A percentile compares a stretch with the other conserved stretches of the same genome.
phyloP scores from a whole-genome alignment of 1,284 basidiomycete species.

The Ganoderma lucidum region DNA sequence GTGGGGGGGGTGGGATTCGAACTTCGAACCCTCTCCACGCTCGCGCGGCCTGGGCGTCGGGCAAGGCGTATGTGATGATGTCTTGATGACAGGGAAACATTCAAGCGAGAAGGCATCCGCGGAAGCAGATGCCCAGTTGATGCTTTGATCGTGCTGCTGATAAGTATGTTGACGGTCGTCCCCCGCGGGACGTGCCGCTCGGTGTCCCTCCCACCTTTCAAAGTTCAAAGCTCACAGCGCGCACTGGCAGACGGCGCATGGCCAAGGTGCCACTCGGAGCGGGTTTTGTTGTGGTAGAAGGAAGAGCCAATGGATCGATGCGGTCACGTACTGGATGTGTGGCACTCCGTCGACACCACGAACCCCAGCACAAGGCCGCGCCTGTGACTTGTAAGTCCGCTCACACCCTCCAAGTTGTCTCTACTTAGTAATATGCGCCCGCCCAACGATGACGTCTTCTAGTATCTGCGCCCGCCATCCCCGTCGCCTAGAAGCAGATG shows the following conservation, averaged over 20 bases:
- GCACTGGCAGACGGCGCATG: background rate
- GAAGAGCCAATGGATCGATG: background rate
- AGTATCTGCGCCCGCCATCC: background rate
- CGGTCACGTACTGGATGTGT: background rate
- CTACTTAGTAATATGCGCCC: background rate
- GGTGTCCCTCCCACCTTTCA: background rate
- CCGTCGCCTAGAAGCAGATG: background rate
- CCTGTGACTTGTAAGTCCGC: background rate
- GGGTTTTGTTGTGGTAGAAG: background rate
- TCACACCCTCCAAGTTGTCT: background rate
- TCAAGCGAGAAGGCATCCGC: too few relatives aligned
- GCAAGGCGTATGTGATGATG: background rate
- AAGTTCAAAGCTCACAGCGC: background rate
- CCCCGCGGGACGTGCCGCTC: background rate
- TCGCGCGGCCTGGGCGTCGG: background rate
- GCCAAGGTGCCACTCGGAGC: background rate
- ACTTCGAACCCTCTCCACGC: background rate
- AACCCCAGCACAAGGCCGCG: background rate
- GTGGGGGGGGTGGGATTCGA: background rate
- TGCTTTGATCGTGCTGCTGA: slow-evolving; percentile 4
- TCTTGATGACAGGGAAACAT: background rate
- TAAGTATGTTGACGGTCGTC: background rate
- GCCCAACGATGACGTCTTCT: background rate
- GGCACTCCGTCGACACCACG: background rate
- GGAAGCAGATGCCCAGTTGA: background rate